Percentiles rank a stretch among this genome's conserved stretches.
Conservation (phyloP, 208 protist species). For the Crithidia expoeki region DNA sequence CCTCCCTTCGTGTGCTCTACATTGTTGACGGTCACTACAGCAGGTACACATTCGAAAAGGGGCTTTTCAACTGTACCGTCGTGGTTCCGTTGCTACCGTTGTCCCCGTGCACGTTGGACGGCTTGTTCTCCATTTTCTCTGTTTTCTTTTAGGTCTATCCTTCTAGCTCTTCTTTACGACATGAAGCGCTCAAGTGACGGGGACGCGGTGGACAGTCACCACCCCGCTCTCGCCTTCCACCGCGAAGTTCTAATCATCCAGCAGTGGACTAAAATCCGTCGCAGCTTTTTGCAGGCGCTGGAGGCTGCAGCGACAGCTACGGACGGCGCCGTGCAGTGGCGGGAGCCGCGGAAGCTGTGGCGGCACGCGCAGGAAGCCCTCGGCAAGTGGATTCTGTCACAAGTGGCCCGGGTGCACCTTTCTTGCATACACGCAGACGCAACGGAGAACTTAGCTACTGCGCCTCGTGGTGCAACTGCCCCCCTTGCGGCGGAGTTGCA, state of each 20-base stretch:
- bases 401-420: conserved; percentile 65
- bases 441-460: neutral
- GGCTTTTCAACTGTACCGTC: no score
- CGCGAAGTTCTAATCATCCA: conserved; percentile 78
- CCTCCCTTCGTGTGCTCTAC: no score
- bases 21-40: no score
- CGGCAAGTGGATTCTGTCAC: conserved; percentile 89
- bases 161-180: no score
- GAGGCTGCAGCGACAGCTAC: conserved; percentile 21
- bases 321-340: conserved; percentile 41
- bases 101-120: no score
- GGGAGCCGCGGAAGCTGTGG: conserved; percentile 84
- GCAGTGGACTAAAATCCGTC: conserved; percentile 70
- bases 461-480: neutral
- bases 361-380: conserved; percentile 86
- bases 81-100: no score
- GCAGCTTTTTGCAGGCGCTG: conserved; percentile 68
- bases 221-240: conserved; percentile 79
- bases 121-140: conserved; percentile 13
- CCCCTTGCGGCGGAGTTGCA: conserved; percentile 8
- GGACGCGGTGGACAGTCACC: conserved; percentile 35
- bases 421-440: neutral
- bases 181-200: conserved; percentile 65
- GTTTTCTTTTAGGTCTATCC: neutral
- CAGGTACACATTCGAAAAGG: no score